These are phyloP conservation scores for Penicillium nordicum DNA, from an alignment of 2,329 filamentous ascomycete genomes.

Conservation along the genomic window DNA sequence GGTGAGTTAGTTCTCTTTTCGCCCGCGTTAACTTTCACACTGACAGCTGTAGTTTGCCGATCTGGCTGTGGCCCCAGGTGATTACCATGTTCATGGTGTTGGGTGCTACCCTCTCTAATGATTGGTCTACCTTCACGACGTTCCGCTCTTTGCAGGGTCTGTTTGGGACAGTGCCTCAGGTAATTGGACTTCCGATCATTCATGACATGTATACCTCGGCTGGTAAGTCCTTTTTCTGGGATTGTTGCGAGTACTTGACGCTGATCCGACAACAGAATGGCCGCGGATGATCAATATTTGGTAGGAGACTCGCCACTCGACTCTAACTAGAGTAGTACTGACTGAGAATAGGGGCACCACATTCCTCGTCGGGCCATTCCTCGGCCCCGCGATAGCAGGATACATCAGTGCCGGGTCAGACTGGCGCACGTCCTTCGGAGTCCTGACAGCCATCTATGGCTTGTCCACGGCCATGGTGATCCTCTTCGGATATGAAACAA, in stretches of 20 bases:
- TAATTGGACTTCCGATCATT: constrained; percentile 41
- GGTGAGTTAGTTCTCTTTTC: constrained; percentile 27
- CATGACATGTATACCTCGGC: constrained; percentile 37
- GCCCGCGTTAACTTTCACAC: not conserved
- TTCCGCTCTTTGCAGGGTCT: constrained; percentile 40
- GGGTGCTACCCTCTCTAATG: constrained; percentile 39
- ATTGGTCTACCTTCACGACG: constrained; percentile 40
- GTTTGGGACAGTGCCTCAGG: constrained; percentile 40
- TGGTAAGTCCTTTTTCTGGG: constrained; percentile 13
- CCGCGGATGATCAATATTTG: constrained; percentile 41
- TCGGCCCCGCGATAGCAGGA: constrained; percentile 38
- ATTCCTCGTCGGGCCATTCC: constrained; percentile 38
- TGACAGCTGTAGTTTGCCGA: constrained; percentile 32
- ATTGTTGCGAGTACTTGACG: not conserved
- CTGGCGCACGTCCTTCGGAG: constrained; percentile 35
- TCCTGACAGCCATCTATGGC: constrained; percentile 37
- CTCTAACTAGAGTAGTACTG: not conserved
- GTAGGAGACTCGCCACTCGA: constrained; percentile 10
- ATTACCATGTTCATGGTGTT: constrained; percentile 40
- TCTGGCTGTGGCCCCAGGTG: constrained; percentile 44
- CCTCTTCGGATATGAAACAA: constrained; percentile 36
- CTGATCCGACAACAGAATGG: constrained; percentile 26
- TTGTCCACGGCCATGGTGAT: constrained; percentile 34
- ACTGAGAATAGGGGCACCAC: constrained; percentile 30
- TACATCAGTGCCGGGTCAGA: constrained; percentile 33